These are phyloP conservation scores for Suhomyces emberorum DNA, from an alignment of 805 yeast genomes.

Conservation along the genomic window DNA sequence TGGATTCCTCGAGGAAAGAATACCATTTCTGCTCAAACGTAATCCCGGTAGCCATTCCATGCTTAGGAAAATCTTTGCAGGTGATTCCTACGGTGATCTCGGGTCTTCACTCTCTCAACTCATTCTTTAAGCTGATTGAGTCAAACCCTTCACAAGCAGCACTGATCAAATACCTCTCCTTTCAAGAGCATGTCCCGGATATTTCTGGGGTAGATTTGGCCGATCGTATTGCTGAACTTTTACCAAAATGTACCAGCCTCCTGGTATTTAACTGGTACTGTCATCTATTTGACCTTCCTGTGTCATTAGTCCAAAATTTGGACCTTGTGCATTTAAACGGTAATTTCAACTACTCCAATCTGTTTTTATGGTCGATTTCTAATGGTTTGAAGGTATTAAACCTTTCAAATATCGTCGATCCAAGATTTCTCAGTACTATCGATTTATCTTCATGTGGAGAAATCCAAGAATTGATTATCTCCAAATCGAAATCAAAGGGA, in stretches of 20 bases:
- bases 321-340: constrained; percentile 5
- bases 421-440: background rate
- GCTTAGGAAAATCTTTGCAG: background rate
- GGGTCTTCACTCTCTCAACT: constrained; percentile 11
- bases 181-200: constrained; percentile 9
- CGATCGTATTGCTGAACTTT: constrained; percentile 6
- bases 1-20: constrained; percentile 10
- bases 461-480: constrained; percentile 4
- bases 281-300: constrained; percentile 3
- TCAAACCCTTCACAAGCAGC: background rate
- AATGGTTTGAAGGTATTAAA: constrained; percentile 1
- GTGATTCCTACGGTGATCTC: constrained; percentile 7
- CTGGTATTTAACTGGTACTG: constrained; percentile 8
- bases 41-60: background rate
- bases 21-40: constrained; percentile 2
- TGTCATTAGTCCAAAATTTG: background rate
- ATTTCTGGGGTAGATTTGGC: constrained; percentile 8
- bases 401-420: constrained; percentile 3
- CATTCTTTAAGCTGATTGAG: constrained; percentile 9
- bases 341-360: constrained; percentile 2
- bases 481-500: constrained; percentile 1
- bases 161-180: constrained; percentile 5
- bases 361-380: background rate
- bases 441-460: background rate
- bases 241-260: constrained; percentile 7